Evolutionary conservation across 768 basidiomycete species (phyloP), one percentile per base, ranked within the genome.

Genomic region (Auricularia heimuer): DNA sequence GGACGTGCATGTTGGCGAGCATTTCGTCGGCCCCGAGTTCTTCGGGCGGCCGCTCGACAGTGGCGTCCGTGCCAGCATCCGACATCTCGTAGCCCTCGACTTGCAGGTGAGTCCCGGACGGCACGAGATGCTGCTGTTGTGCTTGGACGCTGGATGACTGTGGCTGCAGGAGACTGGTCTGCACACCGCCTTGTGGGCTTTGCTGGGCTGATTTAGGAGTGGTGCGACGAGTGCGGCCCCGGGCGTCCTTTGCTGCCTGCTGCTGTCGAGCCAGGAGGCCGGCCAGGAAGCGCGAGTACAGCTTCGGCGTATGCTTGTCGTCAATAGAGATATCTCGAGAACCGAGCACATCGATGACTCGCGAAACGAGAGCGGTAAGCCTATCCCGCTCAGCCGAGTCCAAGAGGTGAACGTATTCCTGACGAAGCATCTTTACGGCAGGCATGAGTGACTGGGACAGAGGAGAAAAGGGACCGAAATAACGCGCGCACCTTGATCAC

Each of bases 1-100:
- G 77, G 35, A 84, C 84, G 62, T 84, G 81, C 85, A 92, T 87
- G 21, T 88, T 82, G 0, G 88, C 89, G 67, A 89, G 78, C 74
- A 84, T 81, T 56, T 87, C 78, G 0, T 78, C 82, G 51, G 83
- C 85, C 6, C 68, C 63, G 16, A 62, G 12, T 24, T 51, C 42
- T 14, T 65, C 44, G 37, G 16, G 34, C 42, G 54, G 18, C 47
- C 64, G 63, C 61, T 62, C 56, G 18, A 60, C 24, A 10, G 56
- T 60, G 29, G 24, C 56, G 3, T 60, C 56, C 21, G 62, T 45
- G 12, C 62, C 62, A 33, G 62, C 36, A 39, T 62, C 36, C 16
- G 21, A 62, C 36, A 42, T 42, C 35, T 35, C 62, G 24, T 62
- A n/a, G 7, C 16, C 36, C 11, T 62, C 24, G 34, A 42, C 36